Evolutionary conservation across 352 stramenopile species (phyloP), one percentile per base, ranked within the genome.

Genomic region (Globisporangium cederbergense): DNA sequence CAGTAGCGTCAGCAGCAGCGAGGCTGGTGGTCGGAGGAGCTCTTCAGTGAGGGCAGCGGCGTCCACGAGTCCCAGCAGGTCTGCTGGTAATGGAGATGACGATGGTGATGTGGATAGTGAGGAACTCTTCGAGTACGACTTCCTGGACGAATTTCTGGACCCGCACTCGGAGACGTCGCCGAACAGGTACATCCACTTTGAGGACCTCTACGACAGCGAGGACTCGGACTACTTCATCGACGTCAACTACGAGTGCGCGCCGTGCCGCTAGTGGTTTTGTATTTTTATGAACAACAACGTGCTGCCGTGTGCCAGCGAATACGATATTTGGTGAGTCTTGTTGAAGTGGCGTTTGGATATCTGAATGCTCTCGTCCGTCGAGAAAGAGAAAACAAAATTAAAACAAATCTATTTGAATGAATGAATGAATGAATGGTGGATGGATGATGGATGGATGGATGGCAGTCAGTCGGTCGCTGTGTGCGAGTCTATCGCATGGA

Each of bases 61-160:
- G 57, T 45, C 68, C 28, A 52, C 47, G 28, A 68, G 61, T 18
- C 20, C 30, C 14, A 16, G 30, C n/a, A 32, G 25, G 2, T 28
- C 16, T 36, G 34, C n/a, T 14, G 50, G 11, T 38, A 28, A 56
- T 25, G 50, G 22, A 10, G 50, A 25, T 8, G 30, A 25, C 18
- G 30, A 57, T 20, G 51, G 28, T 0, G 51, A 18, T 22, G 64
- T 64, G 51, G 75, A 85, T 30, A 70, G 71, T 50, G 70, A 53
- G 2, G 63, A 83, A 63, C 74, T 85, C 49, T 70, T 74, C 56
- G 83, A 93, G 66, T 92, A 93, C 65, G 86, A 95, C 58, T 92
- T 93, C 66, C 71, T 93, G 25, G 83, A 95, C 30, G 86, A 93
- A 56, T 90, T 81, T 54, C 66, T 72, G 49, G 74, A 65, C 55